phyloP scores from a whole-genome alignment of 176 grass and related monocot species.

The Juncus effusus region DNA sequence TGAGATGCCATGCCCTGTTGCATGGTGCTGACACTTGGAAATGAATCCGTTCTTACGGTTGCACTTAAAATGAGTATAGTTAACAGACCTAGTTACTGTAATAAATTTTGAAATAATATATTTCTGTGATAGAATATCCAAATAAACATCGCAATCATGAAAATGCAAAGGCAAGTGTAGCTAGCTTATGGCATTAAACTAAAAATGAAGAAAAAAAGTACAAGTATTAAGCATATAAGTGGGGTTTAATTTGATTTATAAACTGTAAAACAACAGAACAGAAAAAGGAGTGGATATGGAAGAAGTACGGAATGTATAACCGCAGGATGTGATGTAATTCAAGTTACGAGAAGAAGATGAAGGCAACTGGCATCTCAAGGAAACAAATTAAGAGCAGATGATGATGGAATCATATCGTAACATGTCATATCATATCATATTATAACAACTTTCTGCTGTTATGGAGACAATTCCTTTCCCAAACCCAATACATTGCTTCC shows the following conservation, averaged over 20 bases:
- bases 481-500: conserved; percentile 7
- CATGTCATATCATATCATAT: background rate
- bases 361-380: background rate
- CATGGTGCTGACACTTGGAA: background rate
- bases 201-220: background rate
- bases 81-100: no score
- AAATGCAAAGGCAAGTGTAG: no score
- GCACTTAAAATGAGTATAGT: no score
- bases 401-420: background rate
- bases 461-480: conserved; percentile 14
- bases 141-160: no score
- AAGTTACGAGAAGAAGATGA: conserved; percentile 24
- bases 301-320: conserved; percentile 3
- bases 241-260: background rate
- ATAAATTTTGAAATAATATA: no score
- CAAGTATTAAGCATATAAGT: background rate
- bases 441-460: conserved; percentile 51
- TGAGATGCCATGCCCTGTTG: background rate
- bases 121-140: no score
- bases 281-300: background rate
- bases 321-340: conserved; percentile 20
- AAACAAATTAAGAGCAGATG: conserved; percentile 7
- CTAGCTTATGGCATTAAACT: no score
- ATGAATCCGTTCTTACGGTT: no score
- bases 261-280: background rate